phyloP scores from a whole-genome alignment of 441 rosid species.

The Breynia disticha region DNA sequence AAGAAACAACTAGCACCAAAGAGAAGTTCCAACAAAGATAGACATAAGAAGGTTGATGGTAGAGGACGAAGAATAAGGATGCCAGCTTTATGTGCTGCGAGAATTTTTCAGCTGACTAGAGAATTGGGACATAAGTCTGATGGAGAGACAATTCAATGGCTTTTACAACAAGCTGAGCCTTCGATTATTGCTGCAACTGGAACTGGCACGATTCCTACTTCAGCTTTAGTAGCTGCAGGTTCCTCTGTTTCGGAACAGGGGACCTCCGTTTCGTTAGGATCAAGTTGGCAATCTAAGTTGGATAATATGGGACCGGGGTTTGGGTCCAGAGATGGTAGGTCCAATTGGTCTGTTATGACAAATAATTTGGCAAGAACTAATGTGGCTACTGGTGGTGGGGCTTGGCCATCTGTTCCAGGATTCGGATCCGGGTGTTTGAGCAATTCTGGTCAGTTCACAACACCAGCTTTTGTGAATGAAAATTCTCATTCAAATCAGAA shows the following conservation, averaged over 20 bases:
- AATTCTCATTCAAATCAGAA: constrained; percentile 30
- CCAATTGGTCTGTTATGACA: constrained; percentile 46
- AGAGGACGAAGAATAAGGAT: constrained; percentile 90
- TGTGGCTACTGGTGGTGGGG: constrained; percentile 33
- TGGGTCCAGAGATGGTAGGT: constrained; percentile 48
- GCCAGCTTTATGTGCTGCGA: constrained; percentile 94
- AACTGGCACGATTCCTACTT: constrained; percentile 81
- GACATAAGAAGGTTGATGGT: constrained; percentile 94
- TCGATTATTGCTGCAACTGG: constrained; percentile 89
- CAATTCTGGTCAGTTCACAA: constrained; percentile 27
- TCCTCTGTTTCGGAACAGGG: constrained; percentile 64
- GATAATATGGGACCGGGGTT: constrained; percentile 34
- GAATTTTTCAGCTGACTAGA: constrained; percentile 86
- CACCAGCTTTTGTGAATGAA: constrained; percentile 38
- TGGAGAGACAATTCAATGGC: constrained; percentile 94
- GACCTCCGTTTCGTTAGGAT: constrained; percentile 32
- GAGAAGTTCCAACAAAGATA: constrained; percentile 83
- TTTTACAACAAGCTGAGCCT: constrained; percentile 81
- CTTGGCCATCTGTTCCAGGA: constrained; percentile 55
- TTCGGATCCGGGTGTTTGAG: constrained; percentile 37
- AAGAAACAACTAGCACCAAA: constrained; percentile 60
- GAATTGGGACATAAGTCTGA: constrained; percentile 95
- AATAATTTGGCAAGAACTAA: constrained; percentile 50
- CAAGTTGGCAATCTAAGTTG: constrained; percentile 51
- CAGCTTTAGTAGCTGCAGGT: constrained; percentile 56